Conservation (phyloP, 352 stramenopile species). For the Elongisporangium anandrum region DNA sequence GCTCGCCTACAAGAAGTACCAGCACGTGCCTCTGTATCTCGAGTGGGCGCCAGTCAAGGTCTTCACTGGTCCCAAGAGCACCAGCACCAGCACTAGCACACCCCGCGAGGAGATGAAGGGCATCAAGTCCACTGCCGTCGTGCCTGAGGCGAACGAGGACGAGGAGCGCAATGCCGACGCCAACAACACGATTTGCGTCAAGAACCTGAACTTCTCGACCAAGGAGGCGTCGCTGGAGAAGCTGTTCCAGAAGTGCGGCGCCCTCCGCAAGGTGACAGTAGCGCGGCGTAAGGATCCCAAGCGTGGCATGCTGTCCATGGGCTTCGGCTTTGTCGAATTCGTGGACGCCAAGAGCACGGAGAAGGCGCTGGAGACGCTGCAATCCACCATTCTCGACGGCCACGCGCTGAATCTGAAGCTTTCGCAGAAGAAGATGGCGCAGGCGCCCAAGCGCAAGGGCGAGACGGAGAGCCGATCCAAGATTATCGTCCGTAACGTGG, state of each 20-base stretch:
- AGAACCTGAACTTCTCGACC: conserved; percentile 99
- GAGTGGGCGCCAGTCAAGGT: conserved; percentile 95
- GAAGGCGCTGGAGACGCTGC: conserved; percentile 71
- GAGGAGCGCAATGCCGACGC: conserved; percentile 58
- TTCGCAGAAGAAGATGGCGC: conserved; percentile 84
- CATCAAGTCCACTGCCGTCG: conserved; percentile 49
- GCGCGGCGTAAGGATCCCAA: conserved; percentile 81
- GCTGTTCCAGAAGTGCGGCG: conserved; percentile 64
- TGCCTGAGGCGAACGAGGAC: conserved; percentile 42
- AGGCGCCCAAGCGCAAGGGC: conserved; percentile 34
- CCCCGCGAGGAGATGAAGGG: conserved; percentile 27
- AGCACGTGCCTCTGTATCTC: conserved; percentile 97
- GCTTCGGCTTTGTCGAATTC: conserved; percentile 99
- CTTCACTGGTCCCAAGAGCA: conserved; percentile 36
- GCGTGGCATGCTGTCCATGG: conserved; percentile 91
- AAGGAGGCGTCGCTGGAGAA: conserved; percentile 85
- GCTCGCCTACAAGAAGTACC: conserved; percentile 98
- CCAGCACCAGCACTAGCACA: no score
- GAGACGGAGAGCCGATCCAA: conserved; percentile 86
- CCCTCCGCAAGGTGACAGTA: conserved; percentile 85
- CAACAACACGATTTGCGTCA: conserved; percentile 94
- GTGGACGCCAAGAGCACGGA: conserved; percentile 80
- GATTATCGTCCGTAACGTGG: conserved; percentile 98
- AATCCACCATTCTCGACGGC: conserved; percentile 90
- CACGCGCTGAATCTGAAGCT: conserved; percentile 94